Base-by-base conservation (phyloP, 352 stramenopile species). In the Pythium periplocum region DNA sequence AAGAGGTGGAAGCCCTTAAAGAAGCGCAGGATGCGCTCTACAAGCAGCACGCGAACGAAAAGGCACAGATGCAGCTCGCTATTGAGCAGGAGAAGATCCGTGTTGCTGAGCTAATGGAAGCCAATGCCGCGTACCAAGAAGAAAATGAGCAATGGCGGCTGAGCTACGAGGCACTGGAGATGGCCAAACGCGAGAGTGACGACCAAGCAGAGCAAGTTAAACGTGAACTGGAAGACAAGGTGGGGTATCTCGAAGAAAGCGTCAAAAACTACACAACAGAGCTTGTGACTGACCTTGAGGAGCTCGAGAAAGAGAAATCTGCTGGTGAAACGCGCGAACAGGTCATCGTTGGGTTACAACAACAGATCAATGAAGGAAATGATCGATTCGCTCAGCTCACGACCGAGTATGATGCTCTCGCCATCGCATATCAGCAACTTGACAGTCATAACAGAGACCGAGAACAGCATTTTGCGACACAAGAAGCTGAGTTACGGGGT, bases 31-130 rank as follows among this genome's bases (percentile, higher is more conserved):
- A 90, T 39, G 56, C 64, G 38, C 61, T 89, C 0, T 85, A 87
- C 37, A 67, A 69, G 43, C 74, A 87, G 43, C 78, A 83, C 50
- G 76, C 77, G 4, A 83, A 86, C 48, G 81, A 89, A 30, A 90
- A 92, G 59, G 75, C 75, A 32, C 75, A 86, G 53, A 90, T 90
- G 75, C 81, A 92, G 51, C 64, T 82, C 34, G 67, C 71, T 2
- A 79, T 87, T 35, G 78, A 88, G 61, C 78, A 86, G 34, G 77
- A 91, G 52, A 77, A 72, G 44, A 40, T 76, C 6, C 66, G 54
- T 10, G 67, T 71, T 4, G 54, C 57, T 7, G 75, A 86, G 58
- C 45, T 86, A n/a, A 49, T 59, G 11, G 61, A 82, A 17, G 53
- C 68, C 0, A 59, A 83, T 41, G 68, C 74, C 6, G 64, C 63